These are phyloP conservation scores for Aspergillus uvarum DNA, from an alignment of 2,329 filamentous ascomycete species.

Conservation along the genomic window DNA sequence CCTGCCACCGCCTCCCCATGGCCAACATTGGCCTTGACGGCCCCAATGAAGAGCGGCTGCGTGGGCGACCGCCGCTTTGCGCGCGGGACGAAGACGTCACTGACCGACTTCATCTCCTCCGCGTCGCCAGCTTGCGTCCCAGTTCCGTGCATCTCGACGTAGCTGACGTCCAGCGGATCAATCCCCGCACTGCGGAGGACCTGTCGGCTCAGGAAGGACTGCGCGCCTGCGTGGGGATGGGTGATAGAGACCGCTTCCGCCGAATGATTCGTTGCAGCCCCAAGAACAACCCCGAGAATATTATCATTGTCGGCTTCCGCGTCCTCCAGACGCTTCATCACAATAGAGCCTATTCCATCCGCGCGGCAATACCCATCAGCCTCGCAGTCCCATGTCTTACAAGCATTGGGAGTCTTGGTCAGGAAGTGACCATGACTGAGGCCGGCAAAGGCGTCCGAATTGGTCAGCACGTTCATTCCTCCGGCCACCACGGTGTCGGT, in stretches of 20 bases:
- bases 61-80: no score
- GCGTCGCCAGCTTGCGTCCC: slow-evolving; percentile 44
- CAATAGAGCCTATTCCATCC: slow-evolving; percentile 51
- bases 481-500: slow-evolving; percentile 78
- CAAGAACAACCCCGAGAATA: slow-evolving; percentile 46
- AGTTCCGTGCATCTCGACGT: slow-evolving; percentile 45
- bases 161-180: slow-evolving; percentile 37
- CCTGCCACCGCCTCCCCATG: slow-evolving; percentile 52
- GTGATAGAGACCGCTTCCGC: slow-evolving; percentile 48
- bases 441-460: slow-evolving; percentile 74
- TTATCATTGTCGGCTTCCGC: slow-evolving; percentile 52
- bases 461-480: slow-evolving; percentile 69
- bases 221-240: slow-evolving; percentile 42
- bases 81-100: slow-evolving; percentile 34
- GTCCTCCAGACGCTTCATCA: slow-evolving; percentile 52
- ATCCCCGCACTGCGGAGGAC: slow-evolving; percentile 39
- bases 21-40: slow-evolving; percentile 41
- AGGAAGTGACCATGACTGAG: slow-evolving; percentile 55
- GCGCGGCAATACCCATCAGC: slow-evolving; percentile 58
- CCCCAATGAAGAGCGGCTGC: slow-evolving; percentile 26
- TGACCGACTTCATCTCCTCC: slow-evolving; percentile 39
- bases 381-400: slow-evolving; percentile 50
- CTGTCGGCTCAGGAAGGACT: slow-evolving; percentile 37
- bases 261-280: slow-evolving; percentile 47
- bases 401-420: slow-evolving; percentile 43